Base-by-base conservation (phyloP, 179 eudicot genomes). In the Spergularia azorica region DNA sequence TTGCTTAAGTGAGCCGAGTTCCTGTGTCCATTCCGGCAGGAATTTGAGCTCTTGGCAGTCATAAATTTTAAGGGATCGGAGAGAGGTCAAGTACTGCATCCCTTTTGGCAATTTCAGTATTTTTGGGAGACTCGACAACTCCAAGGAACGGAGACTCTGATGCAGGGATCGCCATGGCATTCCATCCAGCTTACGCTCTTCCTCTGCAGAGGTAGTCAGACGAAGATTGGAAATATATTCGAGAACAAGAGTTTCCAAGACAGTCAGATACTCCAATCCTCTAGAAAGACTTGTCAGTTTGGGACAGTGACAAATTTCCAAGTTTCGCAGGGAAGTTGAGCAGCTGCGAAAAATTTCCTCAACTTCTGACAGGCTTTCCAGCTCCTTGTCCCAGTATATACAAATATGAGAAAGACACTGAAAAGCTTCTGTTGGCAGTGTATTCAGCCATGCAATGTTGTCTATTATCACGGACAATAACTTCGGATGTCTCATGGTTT, bases 1-100 rank as follows among this genome's bases (percentile, higher is more conserved):
- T 2, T 13, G 4, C 61, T 59, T 64, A 18, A 80, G 75, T 14
- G 79, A 69, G 62, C 60, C 26, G 20, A 79, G 86, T 82, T 88
- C 71, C 83, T 84, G 63, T 71, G 81, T 38, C 84, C 84, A 82
- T 11, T 69, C 54, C 18, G 81, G 81, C 32, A 80, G 11, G 7
- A 70, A 72, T 52, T 51, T 18, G 48, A 79, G 21, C 55, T 50
- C 16, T n/a, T 18, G 5, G 7, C 74, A 70, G 26, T 41, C 38
- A 1, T 0, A 7, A 43, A 83, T 76, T 6, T 2, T 11, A 10
- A 83, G 72, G 52, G 26, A 72, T 21, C 73, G 75, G 13, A 84
- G 82, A 57, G 77, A 36, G 57, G 80, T 71, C 50, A 84, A 41
- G 72, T 75, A 43, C 10, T 65, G 79, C 58, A 84, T 52, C 55